A percentile compares a stretch with the other conserved stretches of the same genome.
Evolutionary conservation across 2,329 filamentous ascomycete species (phyloP).

Genomic region (Cryphonectria japonica): DNA sequence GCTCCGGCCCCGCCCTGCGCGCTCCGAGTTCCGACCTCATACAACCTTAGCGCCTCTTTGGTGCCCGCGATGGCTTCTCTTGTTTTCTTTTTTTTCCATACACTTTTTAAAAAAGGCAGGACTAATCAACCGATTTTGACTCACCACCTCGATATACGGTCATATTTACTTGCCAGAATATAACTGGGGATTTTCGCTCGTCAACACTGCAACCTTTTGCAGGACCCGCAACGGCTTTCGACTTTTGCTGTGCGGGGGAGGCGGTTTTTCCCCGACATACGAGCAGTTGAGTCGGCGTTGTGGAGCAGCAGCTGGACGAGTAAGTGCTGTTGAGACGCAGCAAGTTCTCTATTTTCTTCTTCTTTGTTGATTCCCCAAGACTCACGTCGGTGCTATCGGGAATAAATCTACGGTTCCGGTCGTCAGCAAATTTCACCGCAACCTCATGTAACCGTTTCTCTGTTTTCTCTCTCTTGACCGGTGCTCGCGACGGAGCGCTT

Average conservation of each 20-base stretch:
- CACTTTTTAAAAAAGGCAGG: conserved; percentile 55
- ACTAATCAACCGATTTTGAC: conserved; percentile 64
- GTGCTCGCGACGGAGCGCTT: conserved; percentile 8
- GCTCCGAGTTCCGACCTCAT: neutral
- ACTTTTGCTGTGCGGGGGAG: conserved; percentile 22
- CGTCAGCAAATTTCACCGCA: conserved; percentile 21
- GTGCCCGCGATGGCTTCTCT: conserved; percentile 21
- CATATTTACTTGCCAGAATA: conserved; percentile 65
- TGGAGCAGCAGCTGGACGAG: neutral
- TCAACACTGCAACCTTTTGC: conserved; percentile 28
- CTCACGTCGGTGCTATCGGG: neutral
- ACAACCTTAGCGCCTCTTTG: neutral
- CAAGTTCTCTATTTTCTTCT: neutral
- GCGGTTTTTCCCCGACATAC: conserved; percentile 25
- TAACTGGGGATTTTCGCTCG: conserved; percentile 34
- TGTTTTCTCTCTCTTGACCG: neutral
- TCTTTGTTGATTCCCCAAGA: neutral
- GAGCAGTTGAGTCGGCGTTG: conserved; percentile 13
- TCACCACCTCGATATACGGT: conserved; percentile 56
- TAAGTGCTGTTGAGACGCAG: neutral
- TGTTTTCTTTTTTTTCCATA: conserved; percentile 37
- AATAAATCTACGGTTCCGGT: neutral
- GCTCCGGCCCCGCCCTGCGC: neutral
- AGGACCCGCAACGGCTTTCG: conserved; percentile 13
- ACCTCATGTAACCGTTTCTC: neutral